Evolutionary conservation across 352 stramenopile genomes (phyloP).

Genomic region (Phytophthora cactorum): DNA sequence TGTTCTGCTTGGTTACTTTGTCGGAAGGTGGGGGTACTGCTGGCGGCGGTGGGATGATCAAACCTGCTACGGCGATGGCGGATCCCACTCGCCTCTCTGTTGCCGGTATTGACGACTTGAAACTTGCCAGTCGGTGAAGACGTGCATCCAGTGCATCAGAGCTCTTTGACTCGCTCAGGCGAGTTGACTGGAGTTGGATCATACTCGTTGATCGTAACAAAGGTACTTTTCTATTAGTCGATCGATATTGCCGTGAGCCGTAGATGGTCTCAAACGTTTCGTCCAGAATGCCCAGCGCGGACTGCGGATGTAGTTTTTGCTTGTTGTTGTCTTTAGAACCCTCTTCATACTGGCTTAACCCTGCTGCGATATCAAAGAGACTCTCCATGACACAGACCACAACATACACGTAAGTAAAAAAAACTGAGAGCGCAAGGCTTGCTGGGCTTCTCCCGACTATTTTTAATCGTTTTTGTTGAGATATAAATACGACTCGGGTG

Average conservation of each 20-base stretch:
- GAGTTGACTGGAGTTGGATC: slow-evolving; percentile 19
- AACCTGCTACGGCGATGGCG: slow-evolving; percentile 28
- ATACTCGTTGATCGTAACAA: slow-evolving; percentile 25
- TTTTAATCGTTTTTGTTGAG: slow-evolving; percentile 4
- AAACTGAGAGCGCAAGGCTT: neutral
- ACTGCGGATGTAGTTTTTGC: slow-evolving; percentile 18
- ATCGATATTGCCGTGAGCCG: slow-evolving; percentile 19
- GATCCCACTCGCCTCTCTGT: slow-evolving; percentile 16
- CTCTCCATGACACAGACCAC: slow-evolving; percentile 42
- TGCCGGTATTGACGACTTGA: slow-evolving; percentile 10
- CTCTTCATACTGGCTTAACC: slow-evolving; percentile 52
- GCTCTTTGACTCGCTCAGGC: slow-evolving; percentile 28
- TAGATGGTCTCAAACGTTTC: slow-evolving; percentile 65
- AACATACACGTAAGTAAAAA: slow-evolving; percentile 5
- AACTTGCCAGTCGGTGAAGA: slow-evolving; percentile 22
- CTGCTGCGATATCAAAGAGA: slow-evolving; percentile 68
- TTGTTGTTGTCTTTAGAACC: neutral
- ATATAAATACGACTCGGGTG: slow-evolving; percentile 15
- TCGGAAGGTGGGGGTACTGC: slow-evolving; percentile 14
- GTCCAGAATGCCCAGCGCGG: slow-evolving; percentile 51
- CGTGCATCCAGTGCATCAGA: slow-evolving; percentile 22
- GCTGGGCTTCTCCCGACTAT: slow-evolving; percentile 7
- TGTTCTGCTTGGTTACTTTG: slow-evolving; percentile 14
- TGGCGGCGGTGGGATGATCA: slow-evolving; percentile 32
- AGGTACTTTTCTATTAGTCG: slow-evolving; percentile 6